These are phyloP conservation scores for Agapanthus africanus DNA, from an alignment of 106 monocot genomes.

Conservation along the genomic window DNA sequence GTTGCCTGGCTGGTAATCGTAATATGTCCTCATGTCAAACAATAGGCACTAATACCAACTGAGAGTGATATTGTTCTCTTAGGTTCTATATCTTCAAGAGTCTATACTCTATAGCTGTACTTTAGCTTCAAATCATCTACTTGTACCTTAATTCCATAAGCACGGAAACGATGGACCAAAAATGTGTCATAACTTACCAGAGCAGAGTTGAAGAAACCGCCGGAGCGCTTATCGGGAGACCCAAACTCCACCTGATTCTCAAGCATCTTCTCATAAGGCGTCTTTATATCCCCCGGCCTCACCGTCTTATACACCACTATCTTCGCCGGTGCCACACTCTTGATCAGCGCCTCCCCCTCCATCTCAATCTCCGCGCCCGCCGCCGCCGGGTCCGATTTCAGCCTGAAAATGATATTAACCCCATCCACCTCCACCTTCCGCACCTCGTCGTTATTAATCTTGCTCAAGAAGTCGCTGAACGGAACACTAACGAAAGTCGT, in stretches of 20 bases:
- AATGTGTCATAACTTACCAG: slow-evolving; percentile 39
- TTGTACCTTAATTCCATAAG: too few species aligned
- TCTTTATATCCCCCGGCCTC: slow-evolving; percentile 83
- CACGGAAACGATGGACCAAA: too few species aligned
- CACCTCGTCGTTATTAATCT: slow-evolving; percentile 72
- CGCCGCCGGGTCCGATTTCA: slow-evolving; percentile 40
- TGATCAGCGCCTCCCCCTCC: slow-evolving; percentile 53
- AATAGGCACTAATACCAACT: too few species aligned
- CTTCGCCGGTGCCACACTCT: slow-evolving; percentile 42
- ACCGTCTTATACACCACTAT: slow-evolving; percentile 85
- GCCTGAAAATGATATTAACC: slow-evolving; percentile 75
- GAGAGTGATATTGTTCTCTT: not conserved
- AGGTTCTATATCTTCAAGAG: not conserved
- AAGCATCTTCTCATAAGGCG: slow-evolving; percentile 97
- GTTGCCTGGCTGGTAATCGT: too few species aligned
- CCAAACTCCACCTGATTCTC: slow-evolving; percentile 96
- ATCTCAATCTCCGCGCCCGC: slow-evolving; percentile 18
- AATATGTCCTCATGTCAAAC: too few species aligned
- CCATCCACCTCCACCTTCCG: slow-evolving; percentile 98
- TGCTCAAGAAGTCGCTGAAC: slow-evolving; percentile 91
- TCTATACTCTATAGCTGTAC: too few species aligned
- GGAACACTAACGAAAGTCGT: slow-evolving; percentile 68
- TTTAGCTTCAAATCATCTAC: too few species aligned
- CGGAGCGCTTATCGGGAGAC: slow-evolving; percentile 88
- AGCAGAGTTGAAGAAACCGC: slow-evolving; percentile 79